These are phyloP conservation scores for Termitomyces eurrhizus DNA, from an alignment of 768 basidiomycete genomes.

Conservation along the genomic window DNA sequence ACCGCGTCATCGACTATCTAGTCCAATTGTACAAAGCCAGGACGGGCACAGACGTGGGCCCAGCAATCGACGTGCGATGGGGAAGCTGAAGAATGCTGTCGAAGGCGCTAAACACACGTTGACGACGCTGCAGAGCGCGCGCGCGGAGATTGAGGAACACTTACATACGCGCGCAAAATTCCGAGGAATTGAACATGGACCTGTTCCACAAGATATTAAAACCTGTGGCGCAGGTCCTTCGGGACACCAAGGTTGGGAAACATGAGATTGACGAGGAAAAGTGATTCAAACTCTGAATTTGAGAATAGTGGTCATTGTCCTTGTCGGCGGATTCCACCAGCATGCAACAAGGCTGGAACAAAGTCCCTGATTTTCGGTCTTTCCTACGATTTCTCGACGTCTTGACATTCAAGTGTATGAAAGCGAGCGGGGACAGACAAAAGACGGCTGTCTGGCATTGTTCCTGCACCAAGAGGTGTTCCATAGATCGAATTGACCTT, in stretches of 20 bases:
- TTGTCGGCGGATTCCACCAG: too few relatives aligned
- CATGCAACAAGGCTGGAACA: background rate
- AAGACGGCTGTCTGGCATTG: slow-evolving; percentile 82
- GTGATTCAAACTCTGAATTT: background rate
- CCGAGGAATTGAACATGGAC: background rate
- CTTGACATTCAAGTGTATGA: slow-evolving; percentile 90
- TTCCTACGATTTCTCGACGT: slow-evolving; percentile 67
- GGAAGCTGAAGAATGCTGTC: background rate
- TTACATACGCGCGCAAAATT: background rate
- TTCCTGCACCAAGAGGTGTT: slow-evolving; percentile 83
- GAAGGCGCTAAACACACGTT: background rate
- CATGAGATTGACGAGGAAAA: background rate
- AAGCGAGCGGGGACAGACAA: slow-evolving; percentile 85
- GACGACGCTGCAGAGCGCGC: background rate
- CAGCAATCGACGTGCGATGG: background rate
- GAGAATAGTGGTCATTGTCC: background rate
- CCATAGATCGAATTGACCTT: slow-evolving; percentile 92
- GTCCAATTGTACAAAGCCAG: slow-evolving; percentile 36
- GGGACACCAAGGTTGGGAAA: background rate
- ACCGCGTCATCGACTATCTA: slow-evolving; percentile 69
- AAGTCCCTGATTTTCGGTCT: background rate
- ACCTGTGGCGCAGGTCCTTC: background rate
- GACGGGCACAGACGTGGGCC: background rate
- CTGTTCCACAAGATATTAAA: background rate
- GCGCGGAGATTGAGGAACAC: background rate